A percentile compares a stretch with the other conserved stretches of the same genome.
Conservation (phyloP, 192 early-diverging fungal genomes). For the Backusella tarrabulga region DNA sequence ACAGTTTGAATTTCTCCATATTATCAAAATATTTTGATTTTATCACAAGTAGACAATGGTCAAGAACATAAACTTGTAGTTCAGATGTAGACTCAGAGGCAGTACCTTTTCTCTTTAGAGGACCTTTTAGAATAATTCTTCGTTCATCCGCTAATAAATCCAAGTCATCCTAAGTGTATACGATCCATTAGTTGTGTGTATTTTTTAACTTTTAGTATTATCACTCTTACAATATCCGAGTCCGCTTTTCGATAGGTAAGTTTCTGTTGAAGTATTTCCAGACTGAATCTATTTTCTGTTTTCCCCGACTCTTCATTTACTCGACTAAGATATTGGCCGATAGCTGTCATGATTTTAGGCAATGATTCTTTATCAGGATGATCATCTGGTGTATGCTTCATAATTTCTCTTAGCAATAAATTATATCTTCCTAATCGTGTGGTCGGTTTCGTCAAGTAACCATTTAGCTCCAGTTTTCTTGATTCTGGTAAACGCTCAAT, state of each 20-base stretch:
- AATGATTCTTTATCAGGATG: slow-evolving; percentile 78
- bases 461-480: slow-evolving; percentile 80
- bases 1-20: slow-evolving; percentile 61
- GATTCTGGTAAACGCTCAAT: slow-evolving; percentile 71
- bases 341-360: slow-evolving; percentile 68
- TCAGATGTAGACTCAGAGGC: slow-evolving; percentile 54
- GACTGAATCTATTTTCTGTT: slow-evolving; percentile 83
- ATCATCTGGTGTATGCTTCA: slow-evolving; percentile 79
- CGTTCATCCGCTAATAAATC: slow-evolving; percentile 69
- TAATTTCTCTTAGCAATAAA: slow-evolving; percentile 75
- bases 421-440: slow-evolving; percentile 87
- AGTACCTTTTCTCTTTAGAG: slow-evolving; percentile 56
- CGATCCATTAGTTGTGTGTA: not conserved
- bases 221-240: not conserved
- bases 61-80: slow-evolving; percentile 80
- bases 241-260: slow-evolving; percentile 51
- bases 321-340: slow-evolving; percentile 69
- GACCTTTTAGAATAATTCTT: slow-evolving; percentile 76
- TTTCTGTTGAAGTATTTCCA: slow-evolving; percentile 66
- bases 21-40: slow-evolving; percentile 62
- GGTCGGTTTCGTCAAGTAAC: slow-evolving; percentile 85
- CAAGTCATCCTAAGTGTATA: slow-evolving; percentile 57
- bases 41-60: slow-evolving; percentile 81
- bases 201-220: not conserved
- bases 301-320: slow-evolving; percentile 89